Evolutionary conservation across 2,329 filamentous ascomycete genomes (phyloP), one percentile per base, ranked within the genome.

Genomic region (Colletotrichum coccodes): DNA sequence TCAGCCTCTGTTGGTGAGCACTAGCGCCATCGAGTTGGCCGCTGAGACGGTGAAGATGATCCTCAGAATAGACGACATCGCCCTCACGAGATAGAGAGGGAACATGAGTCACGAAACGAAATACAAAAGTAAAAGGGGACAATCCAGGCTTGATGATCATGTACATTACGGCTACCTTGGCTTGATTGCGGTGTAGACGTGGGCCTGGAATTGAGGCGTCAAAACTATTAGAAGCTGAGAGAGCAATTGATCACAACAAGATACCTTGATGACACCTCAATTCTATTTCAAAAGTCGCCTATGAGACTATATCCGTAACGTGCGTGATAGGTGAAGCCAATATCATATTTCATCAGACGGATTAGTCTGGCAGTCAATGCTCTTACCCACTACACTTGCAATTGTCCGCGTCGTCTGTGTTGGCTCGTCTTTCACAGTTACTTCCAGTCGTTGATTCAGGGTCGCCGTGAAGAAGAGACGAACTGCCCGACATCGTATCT

Each of bases 31-130:
- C 76, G 95, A 99, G 85, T 83, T 99, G 81, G 96, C 96, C 34
- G 95, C 95, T 8, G 96, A 99, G 88, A 99, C 96, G 70, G 96
- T 98, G 75, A 99, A 98, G 90, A 96, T 97, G 94, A 90, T 91
- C 78, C 79, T 91, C 77, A 86, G 89, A 78, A 90, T 91, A 82
- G 89, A 91, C 77, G 89, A 91, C 76, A 90, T 91, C 81, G 87
- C 87, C 56, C 80, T 91, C 79, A 89, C 85, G 76, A 85, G 89
- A 81, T 90, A 71, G 65, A 50, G 26, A 47, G 53, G 61, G 6
- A 44, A 56, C 38, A 69, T 50, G 66, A 69, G 66, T 66, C 66
- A 69, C 56, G 66, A 69, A 69, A 57, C 60, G 23, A 69, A 69
- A 60, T 56, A 23, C 26, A 59, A 68, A 59, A 56, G 52, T 36